phyloP scores from a whole-genome alignment of 2,329 filamentous ascomycete genomes.

The Geosmithia flava region DNA sequence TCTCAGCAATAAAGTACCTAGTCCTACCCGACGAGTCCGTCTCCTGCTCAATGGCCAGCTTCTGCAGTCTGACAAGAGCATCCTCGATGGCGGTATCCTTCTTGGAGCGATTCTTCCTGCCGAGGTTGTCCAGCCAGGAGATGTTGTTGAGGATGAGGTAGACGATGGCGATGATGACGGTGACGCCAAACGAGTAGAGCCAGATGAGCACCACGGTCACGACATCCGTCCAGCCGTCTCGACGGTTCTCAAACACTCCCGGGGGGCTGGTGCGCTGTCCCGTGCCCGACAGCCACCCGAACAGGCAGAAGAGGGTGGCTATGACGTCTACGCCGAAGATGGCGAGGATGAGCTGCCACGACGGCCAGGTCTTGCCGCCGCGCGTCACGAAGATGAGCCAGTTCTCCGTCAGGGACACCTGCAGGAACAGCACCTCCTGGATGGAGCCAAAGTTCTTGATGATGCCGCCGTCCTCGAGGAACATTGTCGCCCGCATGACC shows the following conservation, averaged over 20 bases:
- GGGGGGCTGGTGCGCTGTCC: conserved; percentile 18
- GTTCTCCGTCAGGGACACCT: conserved; percentile 63
- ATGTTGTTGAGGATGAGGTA: conserved; percentile 51
- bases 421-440: conserved; percentile 63
- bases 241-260: conserved; percentile 20
- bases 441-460: conserved; percentile 64
- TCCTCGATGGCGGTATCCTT: conserved; percentile 56
- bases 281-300: conserved; percentile 57
- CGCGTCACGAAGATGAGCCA: conserved; percentile 72
- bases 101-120: conserved; percentile 46
- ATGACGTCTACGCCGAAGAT: conserved; percentile 61
- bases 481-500: conserved; percentile 60
- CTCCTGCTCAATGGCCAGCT: conserved; percentile 49
- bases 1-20: conserved; percentile 20
- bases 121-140: conserved; percentile 45
- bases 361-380: conserved; percentile 60
- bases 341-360: conserved; percentile 60
- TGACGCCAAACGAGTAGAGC: conserved; percentile 54
- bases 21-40: conserved; percentile 26
- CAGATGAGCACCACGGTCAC: conserved; percentile 54
- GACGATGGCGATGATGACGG: conserved; percentile 52
- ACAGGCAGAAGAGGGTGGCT: conserved; percentile 61
- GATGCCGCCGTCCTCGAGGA: conserved; percentile 57
- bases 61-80: conserved; percentile 51
- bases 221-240: conserved; percentile 30